Evolutionary conservation across 208 protist genomes (phyloP), one percentile per base, ranked within the genome.

Genomic region (Wallacemonas sp.): DNA sequence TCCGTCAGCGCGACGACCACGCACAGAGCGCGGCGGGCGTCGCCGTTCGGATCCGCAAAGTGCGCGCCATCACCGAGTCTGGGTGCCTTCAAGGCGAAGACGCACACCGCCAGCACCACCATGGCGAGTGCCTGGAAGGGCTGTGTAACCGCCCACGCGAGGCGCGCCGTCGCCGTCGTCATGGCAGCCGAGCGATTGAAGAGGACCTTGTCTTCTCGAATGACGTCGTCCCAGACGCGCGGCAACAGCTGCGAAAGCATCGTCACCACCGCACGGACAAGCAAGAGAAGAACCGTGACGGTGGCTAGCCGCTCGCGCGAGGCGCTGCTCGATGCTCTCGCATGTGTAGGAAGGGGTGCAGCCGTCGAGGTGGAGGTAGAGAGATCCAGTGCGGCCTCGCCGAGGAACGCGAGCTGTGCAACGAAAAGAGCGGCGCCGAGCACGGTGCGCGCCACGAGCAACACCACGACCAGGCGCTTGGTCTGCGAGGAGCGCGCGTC

Each of bases 1-100:
- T 76, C 69, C 5, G 62, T 61, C 31, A 66, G 46, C 4, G 74
- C 48, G 0, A 62, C n/a, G 18, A 2, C 41, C 18, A 29, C 26
- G 32, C 42, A 20, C 1, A 79, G 11, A 71, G n/a, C 12, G 22
- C 39, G n/a, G 59, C 69, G 3, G 61, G 59, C 28, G 25, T 23
- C 0, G 26, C 26, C 5, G 64, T 25, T 42, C 8, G 31, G 14
- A n/a, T 59, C 52, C 0, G 68, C 70, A 23, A 75, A 25, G 42
- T 55, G 65, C 1, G 63, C 22, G 1, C 57, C 67, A 36, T 63
- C 33, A 5, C 65, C 69, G 20, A 74, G 32, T 0, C 31, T 8
- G 29, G 52, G 31, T 25, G 10, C 29, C 7, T 20, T 20, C 12
- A 42, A 10, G 11, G n/a, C 32, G 1, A 59, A 25, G 29, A 39